Conservation (phyloP, 805 yeast species). For the Myxozyma lipomycoides region DNA sequence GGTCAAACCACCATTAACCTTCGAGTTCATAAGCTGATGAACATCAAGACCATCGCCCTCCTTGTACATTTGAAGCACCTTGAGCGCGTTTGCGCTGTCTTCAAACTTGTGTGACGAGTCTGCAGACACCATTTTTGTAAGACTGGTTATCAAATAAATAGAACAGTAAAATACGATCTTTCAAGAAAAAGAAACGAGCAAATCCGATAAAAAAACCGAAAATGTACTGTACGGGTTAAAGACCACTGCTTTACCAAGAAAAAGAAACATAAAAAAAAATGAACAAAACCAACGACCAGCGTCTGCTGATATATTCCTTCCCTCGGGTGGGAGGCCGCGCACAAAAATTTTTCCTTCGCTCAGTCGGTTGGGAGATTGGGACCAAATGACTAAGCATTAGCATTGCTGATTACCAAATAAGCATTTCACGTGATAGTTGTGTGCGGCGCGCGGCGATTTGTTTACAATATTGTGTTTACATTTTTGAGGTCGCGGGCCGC, state of each 20-base stretch:
- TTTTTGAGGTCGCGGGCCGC: not conserved
- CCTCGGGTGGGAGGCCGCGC: too few relatives aligned
- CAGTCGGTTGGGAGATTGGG: not conserved
- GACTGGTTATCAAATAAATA: not conserved
- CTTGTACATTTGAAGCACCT: slow-evolving; percentile 59
- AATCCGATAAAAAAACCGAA: too few relatives aligned
- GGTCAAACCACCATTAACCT: slow-evolving; percentile 89
- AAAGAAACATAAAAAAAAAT: slow-evolving; percentile 4
- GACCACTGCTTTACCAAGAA: slow-evolving; percentile 20
- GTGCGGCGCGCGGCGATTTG: not conserved
- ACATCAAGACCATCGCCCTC: slow-evolving; percentile 82
- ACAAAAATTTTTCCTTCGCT: too few relatives aligned
- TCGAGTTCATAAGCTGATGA: slow-evolving; percentile 82
- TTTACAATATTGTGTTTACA: not conserved
- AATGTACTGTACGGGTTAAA: slow-evolving; percentile 13
- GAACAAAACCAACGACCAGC: slow-evolving; percentile 14
- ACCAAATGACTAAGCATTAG: not conserved
- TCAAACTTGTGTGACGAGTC: slow-evolving; percentile 19
- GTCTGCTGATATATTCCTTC: not conserved
- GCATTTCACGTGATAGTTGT: too few relatives aligned
- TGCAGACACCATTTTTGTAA: slow-evolving; percentile 19
- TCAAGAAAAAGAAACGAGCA: not conserved
- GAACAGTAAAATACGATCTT: not conserved
- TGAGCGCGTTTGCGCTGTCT: slow-evolving; percentile 48
- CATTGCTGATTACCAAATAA: not conserved